A percentile compares a stretch with the other conserved stretches of the same genome.
Conservation (phyloP, 2,329 filamentous ascomycete genomes). For the Didymella lethalis region DNA sequence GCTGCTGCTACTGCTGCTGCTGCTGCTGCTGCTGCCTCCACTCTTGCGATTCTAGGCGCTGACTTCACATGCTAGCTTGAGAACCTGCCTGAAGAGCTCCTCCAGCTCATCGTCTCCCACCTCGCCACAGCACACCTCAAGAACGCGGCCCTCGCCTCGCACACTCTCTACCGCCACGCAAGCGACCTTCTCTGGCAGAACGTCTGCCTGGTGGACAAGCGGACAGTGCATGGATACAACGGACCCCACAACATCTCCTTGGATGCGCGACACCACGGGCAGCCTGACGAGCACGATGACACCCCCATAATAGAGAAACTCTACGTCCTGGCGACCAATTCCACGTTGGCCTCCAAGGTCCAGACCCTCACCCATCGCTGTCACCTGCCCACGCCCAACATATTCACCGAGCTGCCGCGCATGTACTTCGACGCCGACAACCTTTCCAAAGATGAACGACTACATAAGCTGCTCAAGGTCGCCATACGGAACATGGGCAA, state of each 20-base stretch:
- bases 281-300: constrained; percentile 49
- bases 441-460: constrained; percentile 52
- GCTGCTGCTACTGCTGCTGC: not conserved
- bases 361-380: constrained; percentile 56
- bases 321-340: constrained; percentile 52
- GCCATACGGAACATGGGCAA: constrained; percentile 54
- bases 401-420: constrained; percentile 54
- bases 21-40: not conserved
- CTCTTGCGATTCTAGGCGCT: constrained; percentile 4
- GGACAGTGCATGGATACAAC: constrained; percentile 37
- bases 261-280: constrained; percentile 13
- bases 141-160: constrained; percentile 46
- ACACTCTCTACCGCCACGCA: constrained; percentile 48
- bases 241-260: constrained; percentile 21
- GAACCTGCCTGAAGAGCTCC: constrained; percentile 53
- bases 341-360: constrained; percentile 53
- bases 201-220: constrained; percentile 53
- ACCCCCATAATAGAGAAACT: constrained; percentile 55
- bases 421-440: constrained; percentile 51
- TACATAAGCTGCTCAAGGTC: constrained; percentile 50
- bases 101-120: constrained; percentile 50
- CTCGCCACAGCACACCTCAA: constrained; percentile 44
- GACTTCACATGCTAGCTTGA: constrained; percentile 29
- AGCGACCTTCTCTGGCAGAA: constrained; percentile 52
- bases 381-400: constrained; percentile 55